phyloP scores from a whole-genome alignment of 371 early-diverging fungal species.

The Mucor mucedo region DNA sequence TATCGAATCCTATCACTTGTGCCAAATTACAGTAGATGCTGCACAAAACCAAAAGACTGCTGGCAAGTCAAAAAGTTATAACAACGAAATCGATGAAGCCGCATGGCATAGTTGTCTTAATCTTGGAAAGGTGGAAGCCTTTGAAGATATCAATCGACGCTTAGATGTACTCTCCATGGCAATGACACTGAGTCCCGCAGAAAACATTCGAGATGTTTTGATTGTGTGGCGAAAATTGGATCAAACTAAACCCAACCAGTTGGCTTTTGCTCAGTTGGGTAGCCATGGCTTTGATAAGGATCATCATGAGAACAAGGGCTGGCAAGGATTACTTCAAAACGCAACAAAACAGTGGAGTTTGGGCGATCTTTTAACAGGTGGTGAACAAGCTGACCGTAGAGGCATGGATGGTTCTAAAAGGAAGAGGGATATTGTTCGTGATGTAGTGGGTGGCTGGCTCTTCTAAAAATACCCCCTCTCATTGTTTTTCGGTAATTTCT shows the following conservation, averaged over 20 bases:
- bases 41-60: conserved; percentile 24
- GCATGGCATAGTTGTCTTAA: conserved; percentile 64
- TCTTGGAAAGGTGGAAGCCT: conserved; percentile 52
- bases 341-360: conserved; percentile 39
- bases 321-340: conserved; percentile 37
- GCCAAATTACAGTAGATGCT: conserved; percentile 53
- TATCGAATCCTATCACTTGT: conserved; percentile 53
- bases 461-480: conserved; percentile 36
- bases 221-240: conserved; percentile 64
- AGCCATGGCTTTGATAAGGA: conserved; percentile 3
- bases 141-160: conserved; percentile 50
- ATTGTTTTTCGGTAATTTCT: background rate
- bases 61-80: conserved; percentile 36
- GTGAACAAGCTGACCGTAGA: conserved; percentile 6
- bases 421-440: conserved; percentile 39
- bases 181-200: conserved; percentile 61
- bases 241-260: conserved; percentile 28
- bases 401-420: conserved; percentile 11
- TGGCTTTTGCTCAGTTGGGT: conserved; percentile 24
- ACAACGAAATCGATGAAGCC: conserved; percentile 55
- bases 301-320: conserved; percentile 14
- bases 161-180: conserved; percentile 67
- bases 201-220: conserved; percentile 61
- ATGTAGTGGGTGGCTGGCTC: conserved; percentile 40
- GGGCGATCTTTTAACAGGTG: conserved; percentile 28